These are phyloP conservation scores for Carex parvula DNA, from an alignment of 176 grass and related monocot genomes.

Conservation along the genomic window DNA sequence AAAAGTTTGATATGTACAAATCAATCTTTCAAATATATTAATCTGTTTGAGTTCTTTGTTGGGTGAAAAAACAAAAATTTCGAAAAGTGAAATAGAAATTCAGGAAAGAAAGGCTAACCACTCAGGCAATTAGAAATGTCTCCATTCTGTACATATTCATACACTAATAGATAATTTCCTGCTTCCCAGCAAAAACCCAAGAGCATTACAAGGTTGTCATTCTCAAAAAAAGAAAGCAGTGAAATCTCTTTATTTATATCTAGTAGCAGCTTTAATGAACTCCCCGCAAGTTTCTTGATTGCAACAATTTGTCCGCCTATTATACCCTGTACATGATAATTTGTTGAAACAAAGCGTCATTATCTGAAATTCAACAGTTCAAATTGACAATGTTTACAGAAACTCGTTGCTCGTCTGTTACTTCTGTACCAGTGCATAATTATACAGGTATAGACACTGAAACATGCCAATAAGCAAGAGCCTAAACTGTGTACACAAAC, in stretches of 20 bases:
- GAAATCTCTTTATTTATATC: neutral
- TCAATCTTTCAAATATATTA: neutral
- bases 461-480: neutral
- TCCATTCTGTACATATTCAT: conserved; percentile 3
- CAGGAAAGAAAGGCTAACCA: neutral
- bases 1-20: neutral
- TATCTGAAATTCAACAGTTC: neutral
- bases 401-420: neutral
- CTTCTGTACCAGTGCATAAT: neutral
- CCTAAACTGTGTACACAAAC: neutral
- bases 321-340: neutral
- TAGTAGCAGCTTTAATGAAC: neutral
- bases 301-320: conserved; percentile 1
- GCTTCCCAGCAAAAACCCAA: conserved; percentile 18
- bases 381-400: too few species aligned
- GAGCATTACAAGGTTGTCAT: conserved; percentile 1
- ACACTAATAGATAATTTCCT: conserved; percentile 13
- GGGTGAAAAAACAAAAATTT: neutral
- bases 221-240: neutral
- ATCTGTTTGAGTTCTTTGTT: neutral
- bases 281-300: neutral
- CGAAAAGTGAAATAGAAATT: neutral
- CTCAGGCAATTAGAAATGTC: neutral
- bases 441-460: neutral
- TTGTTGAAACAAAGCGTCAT: neutral